Evolutionary conservation across 73 alveolate species (phyloP).

Genomic region (Paramecium primaurelia): DNA sequence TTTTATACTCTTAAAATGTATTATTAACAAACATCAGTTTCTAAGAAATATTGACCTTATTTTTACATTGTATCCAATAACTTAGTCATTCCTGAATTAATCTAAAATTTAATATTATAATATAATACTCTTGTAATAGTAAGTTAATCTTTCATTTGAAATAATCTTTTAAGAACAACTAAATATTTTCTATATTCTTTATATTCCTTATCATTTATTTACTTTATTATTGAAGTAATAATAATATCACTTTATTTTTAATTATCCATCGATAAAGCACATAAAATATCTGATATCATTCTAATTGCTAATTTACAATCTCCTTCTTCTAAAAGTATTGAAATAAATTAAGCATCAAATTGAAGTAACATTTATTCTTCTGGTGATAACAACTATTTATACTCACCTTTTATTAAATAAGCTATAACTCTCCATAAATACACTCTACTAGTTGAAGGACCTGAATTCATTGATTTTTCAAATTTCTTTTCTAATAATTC

Average conservation of each 20-base stretch:
- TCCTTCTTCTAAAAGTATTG: background rate
- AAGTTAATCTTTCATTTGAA: background rate
- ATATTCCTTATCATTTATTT: background rate
- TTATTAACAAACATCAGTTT: constrained; percentile 39
- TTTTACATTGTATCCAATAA: background rate
- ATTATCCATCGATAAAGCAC: background rate
- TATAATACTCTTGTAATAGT: background rate
- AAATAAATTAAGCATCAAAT: background rate
- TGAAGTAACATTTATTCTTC: background rate
- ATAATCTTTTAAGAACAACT: background rate
- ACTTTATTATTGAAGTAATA: background rate
- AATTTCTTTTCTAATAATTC: constrained; percentile 4
- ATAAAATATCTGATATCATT: constrained; percentile 19
- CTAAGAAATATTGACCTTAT: background rate
- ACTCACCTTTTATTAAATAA: background rate
- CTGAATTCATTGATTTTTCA: background rate
- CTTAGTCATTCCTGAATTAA: background rate
- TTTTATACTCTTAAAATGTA: background rate
- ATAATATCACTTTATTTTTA: background rate
- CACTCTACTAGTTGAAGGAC: background rate
- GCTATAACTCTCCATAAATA: constrained; percentile 30
- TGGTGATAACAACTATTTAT: background rate
- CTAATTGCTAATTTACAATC: constrained; percentile 24
- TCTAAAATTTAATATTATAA: background rate
- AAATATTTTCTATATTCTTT: constrained; percentile 31